Conservation (phyloP, 1,284 basidiomycete species). For the Apiotrichum laibachii region DNA sequence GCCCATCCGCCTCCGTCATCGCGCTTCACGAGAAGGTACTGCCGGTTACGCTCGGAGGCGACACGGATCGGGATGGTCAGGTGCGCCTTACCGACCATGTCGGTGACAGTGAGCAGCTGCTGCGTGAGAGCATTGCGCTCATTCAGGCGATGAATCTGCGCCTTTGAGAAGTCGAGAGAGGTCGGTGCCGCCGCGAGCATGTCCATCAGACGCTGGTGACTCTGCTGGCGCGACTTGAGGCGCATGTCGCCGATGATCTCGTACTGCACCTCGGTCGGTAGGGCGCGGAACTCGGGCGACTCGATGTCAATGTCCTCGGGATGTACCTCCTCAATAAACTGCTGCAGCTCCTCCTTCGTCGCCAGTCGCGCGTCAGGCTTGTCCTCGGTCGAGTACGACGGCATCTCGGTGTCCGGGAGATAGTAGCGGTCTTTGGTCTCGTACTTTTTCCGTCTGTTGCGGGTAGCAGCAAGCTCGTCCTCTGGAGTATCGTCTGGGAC, state of each 20-base stretch:
- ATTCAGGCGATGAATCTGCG: conserved; percentile 86
- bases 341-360: conserved; percentile 84
- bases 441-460: conserved; percentile 36
- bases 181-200: conserved; percentile 82
- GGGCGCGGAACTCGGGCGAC: conserved; percentile 82
- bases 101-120: conserved; percentile 89
- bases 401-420: conserved; percentile 63
- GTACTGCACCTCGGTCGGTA: conserved; percentile 95
- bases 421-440: conserved; percentile 72
- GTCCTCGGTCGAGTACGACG: conserved; percentile 53
- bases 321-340: conserved; percentile 88
- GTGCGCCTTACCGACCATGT: conserved; percentile 80
- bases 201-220: conserved; percentile 81
- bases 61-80: conserved; percentile 87
- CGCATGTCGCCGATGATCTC: conserved; percentile 96
- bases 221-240: conserved; percentile 89
- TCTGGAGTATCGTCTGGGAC: background rate
- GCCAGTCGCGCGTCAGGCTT: conserved; percentile 84
- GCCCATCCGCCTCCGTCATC: conserved; percentile 86
- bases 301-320: conserved; percentile 88
- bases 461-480: background rate
- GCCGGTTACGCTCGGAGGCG: conserved; percentile 87
- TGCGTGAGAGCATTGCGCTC: conserved; percentile 91
- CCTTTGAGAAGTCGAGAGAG: conserved; percentile 89
- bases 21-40: conserved; percentile 92